A percentile compares a stretch with the other conserved stretches of the same genome.
phyloP scores from a whole-genome alignment of 2,329 filamentous ascomycete genomes.

The Paraconiothyrium sp. region DNA sequence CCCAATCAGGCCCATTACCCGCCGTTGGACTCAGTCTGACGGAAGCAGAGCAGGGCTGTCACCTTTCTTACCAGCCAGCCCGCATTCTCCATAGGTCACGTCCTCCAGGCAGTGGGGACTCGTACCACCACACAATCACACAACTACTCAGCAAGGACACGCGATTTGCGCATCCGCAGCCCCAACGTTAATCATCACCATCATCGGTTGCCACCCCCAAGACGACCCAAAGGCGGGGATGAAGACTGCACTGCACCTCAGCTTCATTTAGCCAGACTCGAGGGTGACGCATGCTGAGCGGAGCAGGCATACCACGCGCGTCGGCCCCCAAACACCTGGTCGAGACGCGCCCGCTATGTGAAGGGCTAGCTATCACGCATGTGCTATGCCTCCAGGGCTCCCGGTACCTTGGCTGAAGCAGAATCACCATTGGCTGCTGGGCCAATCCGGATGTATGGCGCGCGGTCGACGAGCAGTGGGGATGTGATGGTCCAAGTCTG shows the following conservation, averaged over 20 bases:
- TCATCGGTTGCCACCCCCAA: background rate
- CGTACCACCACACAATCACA: background rate
- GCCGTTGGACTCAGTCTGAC: background rate
- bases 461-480: background rate
- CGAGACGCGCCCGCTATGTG: background rate
- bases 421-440: background rate
- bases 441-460: background rate
- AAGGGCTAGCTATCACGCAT: background rate
- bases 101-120: background rate
- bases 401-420: slow-evolving; percentile 1
- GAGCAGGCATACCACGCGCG: slow-evolving; percentile 12
- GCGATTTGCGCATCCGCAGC: background rate
- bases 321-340: slow-evolving; percentile 17
- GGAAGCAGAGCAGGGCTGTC: background rate
- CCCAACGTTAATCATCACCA: background rate
- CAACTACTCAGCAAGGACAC: background rate
- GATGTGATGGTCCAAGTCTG: background rate
- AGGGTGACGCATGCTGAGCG: background rate
- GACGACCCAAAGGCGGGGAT: background rate
- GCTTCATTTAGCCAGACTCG: background rate
- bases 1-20: background rate
- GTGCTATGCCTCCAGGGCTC: background rate
- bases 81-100: background rate
- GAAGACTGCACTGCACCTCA: too few relatives aligned
- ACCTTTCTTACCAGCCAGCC: background rate